Base-by-base conservation (phyloP, 2,329 filamentous ascomycete species). In the Akanthomyces uredinophilus region DNA sequence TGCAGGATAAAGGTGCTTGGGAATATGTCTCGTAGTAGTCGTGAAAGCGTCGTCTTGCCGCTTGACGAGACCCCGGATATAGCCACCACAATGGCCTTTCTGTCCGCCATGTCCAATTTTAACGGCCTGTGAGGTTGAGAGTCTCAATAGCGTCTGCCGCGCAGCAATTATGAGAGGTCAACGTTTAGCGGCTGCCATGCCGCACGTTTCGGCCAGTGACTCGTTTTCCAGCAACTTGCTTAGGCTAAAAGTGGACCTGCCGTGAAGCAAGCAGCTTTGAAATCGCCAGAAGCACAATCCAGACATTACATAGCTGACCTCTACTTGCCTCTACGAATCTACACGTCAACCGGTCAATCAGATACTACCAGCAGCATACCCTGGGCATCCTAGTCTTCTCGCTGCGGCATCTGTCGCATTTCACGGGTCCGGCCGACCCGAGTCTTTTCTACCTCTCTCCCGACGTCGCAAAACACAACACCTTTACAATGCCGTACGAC, bases 31-130 rank as follows among this genome's bases (percentile, higher is more conserved):
- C 92, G 87, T 20, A 99, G 81, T 14, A 97, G 82, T 2, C 94
- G 86, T 22, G 92, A 90, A 16, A 99, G 84, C 2, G 95, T 98
- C 2, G 95, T 98, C 79, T 99, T 99, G 64, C 95, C 95, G 69
- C 90, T 94, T 4, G 90, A 96, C 1, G 94, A 97, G 66, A 90
- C 91, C 61, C 95, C 95, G 44, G 91, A 96, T 63, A 98, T 87
- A 64, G 87, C 92, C 60, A 98, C 79, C 49, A 96, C 78, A 64
- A 94, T 72, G 43, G 83, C 81, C 56, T 78, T 81, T 22, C 68
- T 72, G n/a, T 72, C 66, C 3, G 63, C 64, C 74, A 79, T 11
- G 39, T 5, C 20, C n/a, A 27, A 39, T n/a, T 6, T 7, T 4
- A 4, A 37, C 13, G 20, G 14, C 5, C 7, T 22, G n/a, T 27